phyloP scores from a whole-genome alignment of 495 filamentous ascomycete genomes.

The Haplographium delicatum region DNA sequence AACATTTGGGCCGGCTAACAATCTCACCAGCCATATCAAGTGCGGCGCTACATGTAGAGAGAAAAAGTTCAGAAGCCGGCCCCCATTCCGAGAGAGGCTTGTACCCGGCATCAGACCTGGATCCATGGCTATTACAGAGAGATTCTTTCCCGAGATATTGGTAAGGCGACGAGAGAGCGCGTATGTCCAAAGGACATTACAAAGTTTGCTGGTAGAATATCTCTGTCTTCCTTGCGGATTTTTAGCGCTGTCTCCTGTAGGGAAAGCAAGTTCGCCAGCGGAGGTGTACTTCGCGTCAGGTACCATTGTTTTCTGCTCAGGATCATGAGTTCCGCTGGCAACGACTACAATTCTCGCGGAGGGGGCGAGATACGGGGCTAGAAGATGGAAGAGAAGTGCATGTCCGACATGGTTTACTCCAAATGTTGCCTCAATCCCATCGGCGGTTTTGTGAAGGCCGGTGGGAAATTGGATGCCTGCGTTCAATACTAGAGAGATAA shows the following conservation, averaged over 20 bases:
- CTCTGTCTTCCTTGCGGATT: slow-evolving; percentile 26
- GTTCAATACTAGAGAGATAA: slow-evolving; percentile 40
- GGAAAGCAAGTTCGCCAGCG: slow-evolving; percentile 31
- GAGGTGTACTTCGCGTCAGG: slow-evolving; percentile 28
- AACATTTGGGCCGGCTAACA: slow-evolving; percentile 29
- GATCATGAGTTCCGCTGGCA: slow-evolving; percentile 32
- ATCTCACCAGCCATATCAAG: slow-evolving; percentile 30
- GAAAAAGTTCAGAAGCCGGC: slow-evolving; percentile 26
- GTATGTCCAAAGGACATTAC: slow-evolving; percentile 34
- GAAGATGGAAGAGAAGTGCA: slow-evolving; percentile 47
- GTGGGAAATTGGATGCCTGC: slow-evolving; percentile 39
- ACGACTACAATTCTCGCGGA: slow-evolving; percentile 41
- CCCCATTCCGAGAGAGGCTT: slow-evolving; percentile 31
- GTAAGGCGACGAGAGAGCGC: slow-evolving; percentile 33
- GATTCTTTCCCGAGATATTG: slow-evolving; percentile 20
- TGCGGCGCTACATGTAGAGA: slow-evolving; percentile 28
- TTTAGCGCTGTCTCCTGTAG: slow-evolving; percentile 15
- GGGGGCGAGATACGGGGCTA: slow-evolving; percentile 39
- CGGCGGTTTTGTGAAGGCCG: slow-evolving; percentile 27
- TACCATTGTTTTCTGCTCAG: slow-evolving; percentile 27
- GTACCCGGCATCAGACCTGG: slow-evolving; percentile 46
- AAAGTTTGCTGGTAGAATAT: slow-evolving; percentile 25
- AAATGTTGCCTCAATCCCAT: slow-evolving; percentile 37
- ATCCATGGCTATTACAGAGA: slow-evolving; percentile 36
- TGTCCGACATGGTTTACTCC: slow-evolving; percentile 35